These are phyloP conservation scores for Spathaspora hagerdaliae DNA, from an alignment of 805 yeast genomes.

Conservation along the genomic window DNA sequence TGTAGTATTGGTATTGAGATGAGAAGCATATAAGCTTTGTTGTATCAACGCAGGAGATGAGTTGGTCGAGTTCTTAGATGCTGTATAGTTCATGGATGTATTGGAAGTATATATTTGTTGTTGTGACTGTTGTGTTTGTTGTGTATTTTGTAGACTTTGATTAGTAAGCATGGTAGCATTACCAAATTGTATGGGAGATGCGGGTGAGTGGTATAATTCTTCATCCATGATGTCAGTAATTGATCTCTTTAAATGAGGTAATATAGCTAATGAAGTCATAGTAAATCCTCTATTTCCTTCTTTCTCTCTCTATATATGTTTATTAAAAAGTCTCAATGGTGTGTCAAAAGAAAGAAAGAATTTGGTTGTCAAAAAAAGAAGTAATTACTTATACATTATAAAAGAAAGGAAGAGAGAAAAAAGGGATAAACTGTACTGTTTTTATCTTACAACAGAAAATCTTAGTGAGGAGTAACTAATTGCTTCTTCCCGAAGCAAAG, in stretches of 20 bases:
- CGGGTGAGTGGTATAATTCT: conserved; percentile 46
- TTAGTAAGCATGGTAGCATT: not conserved
- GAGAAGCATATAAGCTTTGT: conserved; percentile 5
- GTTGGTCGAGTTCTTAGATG: conserved; percentile 4
- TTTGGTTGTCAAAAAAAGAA: no score
- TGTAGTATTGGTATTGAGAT: conserved; percentile 3
- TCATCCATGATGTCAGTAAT: conserved; percentile 59
- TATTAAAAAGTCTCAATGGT: no score
- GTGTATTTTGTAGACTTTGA: not conserved
- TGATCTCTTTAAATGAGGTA: conserved; percentile 50
- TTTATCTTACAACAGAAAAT: no score
- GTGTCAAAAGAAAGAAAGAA: no score
- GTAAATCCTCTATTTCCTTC: not conserved
- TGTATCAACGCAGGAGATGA: conserved; percentile 11
- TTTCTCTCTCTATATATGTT: no score
- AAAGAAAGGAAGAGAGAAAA: not conserved
- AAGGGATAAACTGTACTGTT: no score
- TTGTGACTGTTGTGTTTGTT: not conserved
- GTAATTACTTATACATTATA: no score
- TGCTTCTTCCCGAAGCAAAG: no score
- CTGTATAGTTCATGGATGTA: conserved; percentile 3
- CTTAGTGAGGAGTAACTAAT: no score
- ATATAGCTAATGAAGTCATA: conserved; percentile 48
- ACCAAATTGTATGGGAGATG: conserved; percentile 12
- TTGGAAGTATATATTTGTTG: not conserved